Conservation (phyloP, 139 green algal species). For the Chlamydomonas sp. region DNA sequence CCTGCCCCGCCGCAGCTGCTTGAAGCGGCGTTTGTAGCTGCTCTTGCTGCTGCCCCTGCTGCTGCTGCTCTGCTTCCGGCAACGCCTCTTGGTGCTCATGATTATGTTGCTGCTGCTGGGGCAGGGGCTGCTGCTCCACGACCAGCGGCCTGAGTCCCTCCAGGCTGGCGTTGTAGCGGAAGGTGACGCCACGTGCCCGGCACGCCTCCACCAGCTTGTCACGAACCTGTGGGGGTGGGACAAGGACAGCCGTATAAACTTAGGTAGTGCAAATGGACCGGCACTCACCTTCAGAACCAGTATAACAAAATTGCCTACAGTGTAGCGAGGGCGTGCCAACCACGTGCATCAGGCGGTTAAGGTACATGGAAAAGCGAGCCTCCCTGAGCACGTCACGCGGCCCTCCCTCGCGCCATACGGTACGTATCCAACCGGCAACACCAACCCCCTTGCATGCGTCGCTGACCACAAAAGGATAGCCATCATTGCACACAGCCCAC, state of each 20-base stretch:
- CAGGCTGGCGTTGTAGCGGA: constrained; percentile 59
- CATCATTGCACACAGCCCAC: not conserved
- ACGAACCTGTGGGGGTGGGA: constrained; percentile 61
- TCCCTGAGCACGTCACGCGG: no score
- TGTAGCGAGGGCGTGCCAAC: no score
- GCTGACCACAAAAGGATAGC: not conserved
- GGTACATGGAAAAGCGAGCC: no score
- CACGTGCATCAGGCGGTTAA: no score
- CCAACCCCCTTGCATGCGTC: not conserved
- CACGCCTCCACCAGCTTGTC: constrained; percentile 77
- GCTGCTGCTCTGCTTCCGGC: not conserved
- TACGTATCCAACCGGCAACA: no score
- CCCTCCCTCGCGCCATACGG: no score
- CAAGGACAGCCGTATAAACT: no score
- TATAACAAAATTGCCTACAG: no score
- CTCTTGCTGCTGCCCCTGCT: not conserved
- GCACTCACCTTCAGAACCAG: no score
- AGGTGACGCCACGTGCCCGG: constrained; percentile 35
- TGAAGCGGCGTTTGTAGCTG: not conserved
- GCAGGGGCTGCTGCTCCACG: not conserved
- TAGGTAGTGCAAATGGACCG: no score
- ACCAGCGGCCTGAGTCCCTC: constrained; percentile 42
- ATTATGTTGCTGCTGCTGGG: not conserved
- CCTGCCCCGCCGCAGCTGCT: not conserved
- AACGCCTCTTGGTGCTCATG: not conserved